Percentiles rank a stretch among this genome's conserved stretches.
These are phyloP conservation scores for Kwoniella shandongensis DNA, from an alignment of 768 basidiomycete species.

Conservation along the genomic window DNA sequence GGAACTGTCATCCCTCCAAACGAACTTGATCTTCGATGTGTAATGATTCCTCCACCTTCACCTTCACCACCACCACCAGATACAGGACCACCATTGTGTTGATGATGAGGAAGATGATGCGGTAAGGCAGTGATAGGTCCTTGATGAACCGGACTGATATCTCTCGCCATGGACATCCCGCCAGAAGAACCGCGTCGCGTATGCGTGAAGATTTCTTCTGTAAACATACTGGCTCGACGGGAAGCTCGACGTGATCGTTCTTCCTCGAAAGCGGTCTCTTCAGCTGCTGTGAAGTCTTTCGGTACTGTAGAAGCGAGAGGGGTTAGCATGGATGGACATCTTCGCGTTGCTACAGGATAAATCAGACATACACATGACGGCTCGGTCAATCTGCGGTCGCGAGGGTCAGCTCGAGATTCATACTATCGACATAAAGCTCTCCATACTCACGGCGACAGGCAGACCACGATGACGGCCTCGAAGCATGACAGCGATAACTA, in stretches of 20 bases:
- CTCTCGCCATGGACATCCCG: conserved; percentile 2
- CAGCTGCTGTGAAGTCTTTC: conserved; percentile 48
- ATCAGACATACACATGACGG: conserved; percentile 47
- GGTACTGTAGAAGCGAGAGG: conserved; percentile 31
- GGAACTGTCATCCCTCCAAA: conserved; percentile 8
- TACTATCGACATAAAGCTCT: too few relatives aligned
- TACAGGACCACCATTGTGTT: not conserved
- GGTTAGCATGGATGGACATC: too few relatives aligned
- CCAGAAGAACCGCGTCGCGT: conserved; percentile 15
- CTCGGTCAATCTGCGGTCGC: conserved; percentile 46
- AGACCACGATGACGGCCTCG: conserved; percentile 83
- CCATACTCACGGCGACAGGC: conserved; percentile 45
- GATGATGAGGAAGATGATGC: conserved; percentile 5
- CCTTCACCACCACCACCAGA: not conserved
- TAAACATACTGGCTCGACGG: conserved; percentile 27
- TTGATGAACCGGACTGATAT: conserved; percentile 9
- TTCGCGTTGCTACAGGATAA: not conserved
- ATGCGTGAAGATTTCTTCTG: conserved; percentile 15
- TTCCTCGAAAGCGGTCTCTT: conserved; percentile 50
- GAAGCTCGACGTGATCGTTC: conserved; percentile 41
- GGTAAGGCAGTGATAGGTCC: conserved; percentile 14
- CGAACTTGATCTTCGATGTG: conserved; percentile 15
- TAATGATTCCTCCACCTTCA: not conserved
- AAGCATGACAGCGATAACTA: conserved; percentile 85
- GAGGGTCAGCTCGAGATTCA: not conserved